Base-by-base conservation (phyloP, 2,329 filamentous ascomycete species). In the Furcasterigmium sp. region DNA sequence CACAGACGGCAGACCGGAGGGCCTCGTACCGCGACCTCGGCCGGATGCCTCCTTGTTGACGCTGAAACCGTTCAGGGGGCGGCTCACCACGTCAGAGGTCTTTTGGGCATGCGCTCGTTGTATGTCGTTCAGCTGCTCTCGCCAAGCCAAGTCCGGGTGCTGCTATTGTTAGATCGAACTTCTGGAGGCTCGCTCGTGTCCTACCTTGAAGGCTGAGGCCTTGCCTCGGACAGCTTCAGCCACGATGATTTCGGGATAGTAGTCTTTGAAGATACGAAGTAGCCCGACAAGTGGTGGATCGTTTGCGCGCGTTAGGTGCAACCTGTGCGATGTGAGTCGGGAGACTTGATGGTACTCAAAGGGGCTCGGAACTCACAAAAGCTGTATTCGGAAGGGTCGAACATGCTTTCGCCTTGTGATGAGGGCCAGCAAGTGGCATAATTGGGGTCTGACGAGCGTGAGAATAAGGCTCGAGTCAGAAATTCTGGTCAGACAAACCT, bases 161-260 rank as follows among this genome's bases (percentile, higher is more conserved):
- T 84, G 59, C 49, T 57, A 60, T 39, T 53, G 63, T 48, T 56
- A 60, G 43, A 52, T 64, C 57, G 57, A 30, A 17, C 15, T 9
- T 10, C 28, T 26, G 4, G 17, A n/a, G 15, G 15, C 18, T 23
- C 5, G 2, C 13, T n/a, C n/a, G 13, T 18, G 18, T 17, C 53
- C 28, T 57, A 78, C 76, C 61, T 78, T 82, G 60, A 84, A 84
- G 1, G 78, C 71, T 4, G 78, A 76, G 1, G 80, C 79, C 46
- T 76, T 75, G 29, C 79, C 79, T 42, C 72, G 70, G 23, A 80
- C 76, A 4, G 78, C 70, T 50, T 85, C 84, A 18, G 84, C 86
- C 13, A 91, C 76, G 46, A 94, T 87, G 43, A 94, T 87, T 59
- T 95, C 88, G 0, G 89, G 88, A 55, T 91, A 94, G 62, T 91